Evolutionary conservation across 2,329 filamentous ascomycete genomes (phyloP).

Genomic region (Coccinonectria pachysandricola): DNA sequence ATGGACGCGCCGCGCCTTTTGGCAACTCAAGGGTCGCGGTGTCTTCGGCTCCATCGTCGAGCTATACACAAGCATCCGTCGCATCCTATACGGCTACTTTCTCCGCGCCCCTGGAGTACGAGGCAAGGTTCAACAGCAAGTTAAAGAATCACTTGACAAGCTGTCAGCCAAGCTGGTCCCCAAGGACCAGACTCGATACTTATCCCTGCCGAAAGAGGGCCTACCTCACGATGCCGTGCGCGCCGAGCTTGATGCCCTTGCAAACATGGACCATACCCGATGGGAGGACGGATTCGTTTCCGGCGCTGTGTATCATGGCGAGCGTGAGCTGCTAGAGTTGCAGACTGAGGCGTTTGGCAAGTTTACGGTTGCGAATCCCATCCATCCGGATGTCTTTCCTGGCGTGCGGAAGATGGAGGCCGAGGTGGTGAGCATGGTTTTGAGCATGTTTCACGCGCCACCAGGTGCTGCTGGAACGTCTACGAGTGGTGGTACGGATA

Average conservation of each 20-base stretch:
- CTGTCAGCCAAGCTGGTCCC: conserved; percentile 77
- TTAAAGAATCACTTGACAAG: conserved; percentile 69
- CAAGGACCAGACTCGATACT: conserved; percentile 59
- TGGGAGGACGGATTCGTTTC: conserved; percentile 96
- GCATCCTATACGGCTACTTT: conserved; percentile 75
- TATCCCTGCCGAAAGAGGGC: conserved; percentile 71
- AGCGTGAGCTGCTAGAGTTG: conserved; percentile 66
- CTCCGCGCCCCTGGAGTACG: conserved; percentile 79
- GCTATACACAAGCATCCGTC: conserved; percentile 60
- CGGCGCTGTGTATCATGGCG: conserved; percentile 93
- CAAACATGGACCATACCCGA: conserved; percentile 81
- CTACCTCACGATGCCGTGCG: conserved; percentile 70
- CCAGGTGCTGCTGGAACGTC: conserved; percentile 77
- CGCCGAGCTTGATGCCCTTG: conserved; percentile 68
- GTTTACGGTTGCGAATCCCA: conserved; percentile 92
- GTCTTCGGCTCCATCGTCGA: conserved; percentile 68
- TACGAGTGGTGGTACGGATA: conserved; percentile 89
- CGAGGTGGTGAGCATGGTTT: conserved; percentile 91
- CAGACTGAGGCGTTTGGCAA: conserved; percentile 89
- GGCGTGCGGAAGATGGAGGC: conserved; percentile 99
- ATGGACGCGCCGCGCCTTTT: conserved; percentile 68
- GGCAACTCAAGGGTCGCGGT: conserved; percentile 83
- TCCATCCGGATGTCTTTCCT: conserved; percentile 96
- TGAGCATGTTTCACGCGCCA: conserved; percentile 82
- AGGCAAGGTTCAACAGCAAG: conserved; percentile 72